Base-by-base conservation (phyloP, 1,139 yeast genomes). In the Magnusiomyces magnusii region DNA sequence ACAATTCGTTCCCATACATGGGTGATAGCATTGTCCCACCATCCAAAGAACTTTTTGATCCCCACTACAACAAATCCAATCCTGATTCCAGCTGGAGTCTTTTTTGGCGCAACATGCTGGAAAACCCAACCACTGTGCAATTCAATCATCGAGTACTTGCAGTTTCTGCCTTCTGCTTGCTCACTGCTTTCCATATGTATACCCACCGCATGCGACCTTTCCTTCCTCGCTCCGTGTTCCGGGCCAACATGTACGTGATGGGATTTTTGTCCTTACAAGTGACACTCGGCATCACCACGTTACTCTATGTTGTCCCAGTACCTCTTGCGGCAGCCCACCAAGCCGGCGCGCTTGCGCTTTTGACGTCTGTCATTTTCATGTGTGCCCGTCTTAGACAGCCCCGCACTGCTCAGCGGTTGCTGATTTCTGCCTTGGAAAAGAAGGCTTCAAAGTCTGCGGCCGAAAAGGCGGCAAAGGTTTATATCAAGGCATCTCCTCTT, bases 1-100 rank as follows among this genome's bases (percentile, higher is more conserved):
- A 93, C 75, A 93, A 95, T 73, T 86, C 95, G 2, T 95, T 92
- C 80, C 99, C 99, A 34, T 89, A 86, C 68, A 95, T 95, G 99
- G 98, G 98, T 55, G 82, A 78, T 54, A 63, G 69, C 15, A 84
- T 87, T 59, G 67, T 88, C 44, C 99, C 99, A 17, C 80, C 86
- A 24, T 71, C 71, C 27, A 74, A 78, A 61, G 99, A 95, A 71
- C 77, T 95, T 57, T 82, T 91, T 78, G 86, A 88, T 55, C 84
- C 87, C 5, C 78, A 81, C n/a, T 92, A 78, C 69, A 76, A 80
- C 59, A 80, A 89, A 17, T 42, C 34, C 3, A 62, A 66, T 34
- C 63, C 66, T 2, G 57, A 60, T 1, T 61, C 68, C 2, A 58
- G 63, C n/a, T 69, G 68, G 63, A 97, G 92, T 69, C 72, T 89